Conservation (phyloP, 495 filamentous ascomycete genomes). For the Thermochaetoides thermophila region DNA sequence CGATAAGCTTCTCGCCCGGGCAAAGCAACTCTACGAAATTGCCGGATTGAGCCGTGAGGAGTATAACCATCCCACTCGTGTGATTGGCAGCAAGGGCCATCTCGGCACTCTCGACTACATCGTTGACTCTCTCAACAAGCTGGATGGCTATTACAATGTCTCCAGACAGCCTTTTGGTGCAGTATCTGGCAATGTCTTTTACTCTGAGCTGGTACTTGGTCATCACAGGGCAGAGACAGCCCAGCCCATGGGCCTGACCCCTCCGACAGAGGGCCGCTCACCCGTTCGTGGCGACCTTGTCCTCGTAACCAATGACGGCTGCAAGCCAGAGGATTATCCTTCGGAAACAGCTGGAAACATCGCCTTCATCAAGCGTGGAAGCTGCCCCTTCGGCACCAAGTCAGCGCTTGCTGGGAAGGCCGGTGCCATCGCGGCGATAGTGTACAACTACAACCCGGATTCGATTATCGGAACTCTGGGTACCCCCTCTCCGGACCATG, state of each 20-base stretch:
- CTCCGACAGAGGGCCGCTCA: slow-evolving; percentile 40
- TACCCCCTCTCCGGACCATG: slow-evolving; percentile 33
- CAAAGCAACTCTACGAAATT: slow-evolving; percentile 40
- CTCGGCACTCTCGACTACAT: slow-evolving; percentile 45
- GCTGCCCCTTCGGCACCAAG: slow-evolving; percentile 45
- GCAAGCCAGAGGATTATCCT: slow-evolving; percentile 33
- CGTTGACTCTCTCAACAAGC: slow-evolving; percentile 29
- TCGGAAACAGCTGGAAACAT: slow-evolving; percentile 31
- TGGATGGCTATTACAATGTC: slow-evolving; percentile 44
- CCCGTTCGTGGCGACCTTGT: slow-evolving; percentile 33
- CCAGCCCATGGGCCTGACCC: slow-evolving; percentile 42
- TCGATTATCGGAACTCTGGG: slow-evolving; percentile 39
- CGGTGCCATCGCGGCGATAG: slow-evolving; percentile 44
- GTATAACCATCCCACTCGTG: slow-evolving; percentile 46
- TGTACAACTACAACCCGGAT: slow-evolving; percentile 42
- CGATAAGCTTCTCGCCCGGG: slow-evolving; percentile 36
- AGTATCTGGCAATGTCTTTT: slow-evolving; percentile 41
- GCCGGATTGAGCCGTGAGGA: slow-evolving; percentile 38
- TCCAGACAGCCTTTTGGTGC: slow-evolving; percentile 44
- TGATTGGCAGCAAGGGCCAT: slow-evolving; percentile 49
- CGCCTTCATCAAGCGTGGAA: slow-evolving; percentile 42
- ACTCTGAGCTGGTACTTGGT: slow-evolving; percentile 41
- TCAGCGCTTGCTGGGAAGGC: slow-evolving; percentile 40
- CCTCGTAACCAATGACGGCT: slow-evolving; percentile 33
- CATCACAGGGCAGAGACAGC: slow-evolving; percentile 35